phyloP scores from a whole-genome alignment of 768 basidiomycete species.

The Lentinula boryana region DNA sequence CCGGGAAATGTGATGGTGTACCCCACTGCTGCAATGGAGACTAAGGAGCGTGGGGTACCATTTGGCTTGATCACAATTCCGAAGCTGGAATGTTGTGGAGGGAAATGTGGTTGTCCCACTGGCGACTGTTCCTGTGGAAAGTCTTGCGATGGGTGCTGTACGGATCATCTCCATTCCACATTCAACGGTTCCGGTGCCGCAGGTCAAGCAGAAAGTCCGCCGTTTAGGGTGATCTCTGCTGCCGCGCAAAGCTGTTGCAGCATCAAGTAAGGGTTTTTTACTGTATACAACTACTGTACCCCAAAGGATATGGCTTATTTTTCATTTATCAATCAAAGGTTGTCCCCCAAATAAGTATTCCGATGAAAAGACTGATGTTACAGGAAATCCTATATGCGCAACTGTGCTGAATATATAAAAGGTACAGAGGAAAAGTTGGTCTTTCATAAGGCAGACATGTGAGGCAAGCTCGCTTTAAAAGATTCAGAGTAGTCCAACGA shows the following conservation, averaged over 20 bases:
- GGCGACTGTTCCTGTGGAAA: constrained; percentile 51
- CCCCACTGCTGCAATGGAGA: constrained; percentile 27
- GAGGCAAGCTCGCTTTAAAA: too few relatives aligned
- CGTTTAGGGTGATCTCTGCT: neutral
- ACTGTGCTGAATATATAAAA: neutral
- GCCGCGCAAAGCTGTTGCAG: neutral
- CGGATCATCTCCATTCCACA: constrained; percentile 19
- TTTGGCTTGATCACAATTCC: constrained; percentile 52
- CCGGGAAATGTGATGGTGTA: constrained; percentile 46
- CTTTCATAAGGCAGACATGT: too few relatives aligned
- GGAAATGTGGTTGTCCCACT: constrained; percentile 51
- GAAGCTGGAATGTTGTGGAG: constrained; percentile 64
- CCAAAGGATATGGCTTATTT: neutral
- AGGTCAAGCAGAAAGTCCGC: neutral
- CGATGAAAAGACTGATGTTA: neutral
- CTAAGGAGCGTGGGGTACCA: constrained; percentile 33
- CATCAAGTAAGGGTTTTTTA: neutral
- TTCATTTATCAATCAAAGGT: neutral
- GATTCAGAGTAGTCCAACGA: too few relatives aligned
- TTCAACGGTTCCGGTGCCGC: neutral
- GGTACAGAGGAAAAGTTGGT: neutral
- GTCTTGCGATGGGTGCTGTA: constrained; percentile 51
- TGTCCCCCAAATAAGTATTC: too few relatives aligned
- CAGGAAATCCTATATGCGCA: neutral
- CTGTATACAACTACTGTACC: neutral